Conservation (phyloP, 345 rosid genomes). For the Eucalyptus erythrocorys region DNA sequence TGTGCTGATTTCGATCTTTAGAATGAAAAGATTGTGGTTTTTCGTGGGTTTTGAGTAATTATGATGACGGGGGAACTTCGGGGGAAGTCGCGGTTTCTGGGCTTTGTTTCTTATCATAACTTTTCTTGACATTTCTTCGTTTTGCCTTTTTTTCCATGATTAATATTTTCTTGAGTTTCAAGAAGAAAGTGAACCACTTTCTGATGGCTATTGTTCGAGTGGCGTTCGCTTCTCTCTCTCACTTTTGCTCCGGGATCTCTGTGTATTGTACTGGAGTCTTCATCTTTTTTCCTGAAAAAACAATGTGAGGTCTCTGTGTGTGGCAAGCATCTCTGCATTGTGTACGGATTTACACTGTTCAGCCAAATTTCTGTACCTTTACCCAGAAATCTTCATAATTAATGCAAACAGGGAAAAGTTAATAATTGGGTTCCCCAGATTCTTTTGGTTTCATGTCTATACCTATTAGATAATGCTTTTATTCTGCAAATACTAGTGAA, state of each 20-base stretch:
- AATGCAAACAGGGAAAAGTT: not conserved
- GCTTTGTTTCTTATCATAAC: not conserved
- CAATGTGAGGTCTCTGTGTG: not conserved
- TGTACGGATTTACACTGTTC: not conserved
- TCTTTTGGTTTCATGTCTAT: not conserved
- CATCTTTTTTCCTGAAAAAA: not conserved
- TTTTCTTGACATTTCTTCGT: not conserved
- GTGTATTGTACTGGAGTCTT: not conserved
- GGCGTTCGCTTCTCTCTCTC: not conserved
- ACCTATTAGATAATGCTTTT: not conserved
- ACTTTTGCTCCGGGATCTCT: not conserved
- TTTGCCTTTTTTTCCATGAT: not conserved
- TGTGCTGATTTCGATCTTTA: not conserved
- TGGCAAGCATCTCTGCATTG: not conserved
- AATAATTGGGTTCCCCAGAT: not conserved
- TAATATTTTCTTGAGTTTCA: not conserved
- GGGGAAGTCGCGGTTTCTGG: not conserved
- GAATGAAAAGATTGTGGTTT: not conserved
- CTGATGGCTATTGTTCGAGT: not conserved
- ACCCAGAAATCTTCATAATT: not conserved
- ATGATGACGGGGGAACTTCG: not conserved
- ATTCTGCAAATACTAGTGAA: not conserved
- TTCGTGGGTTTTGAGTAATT: not conserved
- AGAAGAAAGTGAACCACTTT: not conserved
- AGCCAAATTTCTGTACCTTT: not conserved